These are phyloP conservation scores for Trichoderma koningii DNA, from an alignment of 2,329 filamentous ascomycete genomes.

Conservation along the genomic window DNA sequence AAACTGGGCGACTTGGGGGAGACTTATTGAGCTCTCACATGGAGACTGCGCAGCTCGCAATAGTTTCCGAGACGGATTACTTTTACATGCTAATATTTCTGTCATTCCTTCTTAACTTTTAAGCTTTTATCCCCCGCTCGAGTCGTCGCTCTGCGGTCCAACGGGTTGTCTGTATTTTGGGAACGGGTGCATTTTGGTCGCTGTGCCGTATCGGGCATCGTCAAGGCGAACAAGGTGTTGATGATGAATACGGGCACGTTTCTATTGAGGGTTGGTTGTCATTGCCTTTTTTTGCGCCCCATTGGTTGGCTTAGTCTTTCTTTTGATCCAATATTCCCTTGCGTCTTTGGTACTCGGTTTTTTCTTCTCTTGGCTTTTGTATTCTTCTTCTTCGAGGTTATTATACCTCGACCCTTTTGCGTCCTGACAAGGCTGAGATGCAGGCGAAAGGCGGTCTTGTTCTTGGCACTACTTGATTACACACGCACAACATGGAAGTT, in stretches of 20 bases:
- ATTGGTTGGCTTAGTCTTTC: no score
- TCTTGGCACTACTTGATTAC: slow-evolving; percentile 25
- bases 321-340: no score
- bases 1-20: slow-evolving; percentile 55
- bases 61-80: not conserved
- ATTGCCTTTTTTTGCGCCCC: slow-evolving; percentile 10
- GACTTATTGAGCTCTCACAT: slow-evolving; percentile 47
- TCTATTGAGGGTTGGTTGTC: slow-evolving; percentile 30
- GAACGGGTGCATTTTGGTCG: slow-evolving; percentile 27
- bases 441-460: slow-evolving; percentile 23
- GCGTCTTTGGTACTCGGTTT: no score
- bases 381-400: slow-evolving; percentile 3
- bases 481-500: slow-evolving; percentile 27
- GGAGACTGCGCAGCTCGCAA: slow-evolving; percentile 2
- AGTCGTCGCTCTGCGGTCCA: slow-evolving; percentile 20
- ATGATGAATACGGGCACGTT: slow-evolving; percentile 37
- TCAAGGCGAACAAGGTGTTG: slow-evolving; percentile 38
- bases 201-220: slow-evolving; percentile 29
- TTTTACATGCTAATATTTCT: not conserved
- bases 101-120: not conserved
- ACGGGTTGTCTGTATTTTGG: slow-evolving; percentile 26
- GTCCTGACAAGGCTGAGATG: not conserved
- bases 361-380: not conserved
- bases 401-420: slow-evolving; percentile 28
- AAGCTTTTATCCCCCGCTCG: not conserved